phyloP scores from a whole-genome alignment of 805 yeast genomes.

The Candida koratica region DNA sequence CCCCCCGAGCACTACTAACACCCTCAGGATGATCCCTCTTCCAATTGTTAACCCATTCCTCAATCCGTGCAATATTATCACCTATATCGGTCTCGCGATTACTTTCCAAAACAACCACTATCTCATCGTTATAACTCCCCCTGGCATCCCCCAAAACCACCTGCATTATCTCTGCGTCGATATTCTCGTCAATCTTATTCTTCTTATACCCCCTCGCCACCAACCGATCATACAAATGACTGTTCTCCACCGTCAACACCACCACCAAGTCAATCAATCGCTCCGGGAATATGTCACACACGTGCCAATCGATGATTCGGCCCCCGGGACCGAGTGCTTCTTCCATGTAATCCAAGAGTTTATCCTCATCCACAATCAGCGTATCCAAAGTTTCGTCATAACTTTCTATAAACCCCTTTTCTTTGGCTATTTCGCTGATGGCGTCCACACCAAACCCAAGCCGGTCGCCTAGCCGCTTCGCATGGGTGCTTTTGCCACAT shows the following conservation, averaged over 20 bases:
- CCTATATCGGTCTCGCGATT: conserved; percentile 74
- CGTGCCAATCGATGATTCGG: conserved; percentile 93
- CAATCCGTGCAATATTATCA: conserved; percentile 72
- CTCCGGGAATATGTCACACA: conserved; percentile 93
- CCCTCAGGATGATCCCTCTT: conserved; percentile 44
- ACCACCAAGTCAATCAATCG: conserved; percentile 87
- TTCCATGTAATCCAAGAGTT: conserved; percentile 75
- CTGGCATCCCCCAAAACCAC: conserved; percentile 81
- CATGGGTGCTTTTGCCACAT: conserved; percentile 79
- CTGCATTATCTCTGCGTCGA: conserved; percentile 97
- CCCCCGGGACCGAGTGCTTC: conserved; percentile 82
- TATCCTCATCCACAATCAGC: conserved; percentile 89
- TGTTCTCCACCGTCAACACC: conserved; percentile 77
- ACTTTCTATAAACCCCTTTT: conserved; percentile 71
- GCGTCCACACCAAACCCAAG: conserved; percentile 46
- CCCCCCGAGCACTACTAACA: conserved; percentile 27
- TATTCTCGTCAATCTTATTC: conserved; percentile 79
- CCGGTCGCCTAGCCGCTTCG: conserved; percentile 27
- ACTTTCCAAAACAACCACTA: conserved; percentile 76
- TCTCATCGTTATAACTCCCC: conserved; percentile 73
- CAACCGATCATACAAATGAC: conserved; percentile 69
- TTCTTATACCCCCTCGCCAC: conserved; percentile 73
- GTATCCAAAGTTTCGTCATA: conserved; percentile 83
- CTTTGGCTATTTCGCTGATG: conserved; percentile 79
- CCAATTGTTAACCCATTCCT: conserved; percentile 78